phyloP scores from a whole-genome alignment of 495 filamentous ascomycete genomes.

The Neurospora sp. region DNA sequence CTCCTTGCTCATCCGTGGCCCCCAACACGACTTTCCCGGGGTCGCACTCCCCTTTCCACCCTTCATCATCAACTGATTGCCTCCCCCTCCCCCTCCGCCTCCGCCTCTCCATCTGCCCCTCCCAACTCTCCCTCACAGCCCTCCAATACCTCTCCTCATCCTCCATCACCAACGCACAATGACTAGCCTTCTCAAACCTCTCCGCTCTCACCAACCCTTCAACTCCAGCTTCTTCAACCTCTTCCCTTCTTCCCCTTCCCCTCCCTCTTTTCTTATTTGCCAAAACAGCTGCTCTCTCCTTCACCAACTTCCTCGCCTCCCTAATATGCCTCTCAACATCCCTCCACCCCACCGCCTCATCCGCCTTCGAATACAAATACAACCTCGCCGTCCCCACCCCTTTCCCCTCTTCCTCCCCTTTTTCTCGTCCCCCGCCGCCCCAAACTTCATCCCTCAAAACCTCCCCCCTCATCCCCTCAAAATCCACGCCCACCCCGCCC shows the following conservation, averaged over 20 bases:
- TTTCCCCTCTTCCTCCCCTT: neutral
- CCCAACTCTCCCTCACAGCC: slow-evolving; percentile 15
- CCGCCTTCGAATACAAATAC: slow-evolving; percentile 28
- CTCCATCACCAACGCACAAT: slow-evolving; percentile 20
- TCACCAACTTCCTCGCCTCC: neutral
- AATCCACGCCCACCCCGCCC: slow-evolving; percentile 10
- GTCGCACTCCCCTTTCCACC: neutral
- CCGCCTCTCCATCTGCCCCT: slow-evolving; percentile 2
- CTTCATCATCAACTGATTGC: neutral
- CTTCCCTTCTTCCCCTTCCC: slow-evolving; percentile 3
- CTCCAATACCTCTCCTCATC: slow-evolving; percentile 16
- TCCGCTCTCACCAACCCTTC: neutral
- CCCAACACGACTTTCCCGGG: neutral
- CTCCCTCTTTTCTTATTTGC: neutral
- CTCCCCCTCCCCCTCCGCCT: neutral
- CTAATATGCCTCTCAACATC: slow-evolving; percentile 22
- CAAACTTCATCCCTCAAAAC: slow-evolving; percentile 9
- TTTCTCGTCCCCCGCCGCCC: slow-evolving; percentile 9
- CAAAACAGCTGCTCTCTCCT: too few species aligned
- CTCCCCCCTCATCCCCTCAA: slow-evolving; percentile 13
- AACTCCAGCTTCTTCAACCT: slow-evolving; percentile 19
- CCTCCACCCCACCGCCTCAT: slow-evolving; percentile 23
- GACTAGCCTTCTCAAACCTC: slow-evolving; percentile 11
- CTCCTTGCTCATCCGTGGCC: neutral
- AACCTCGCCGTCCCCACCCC: slow-evolving; percentile 1